These are phyloP conservation scores for Colletotrichum truncatum DNA, from an alignment of 2,329 filamentous ascomycete genomes.

Conservation along the genomic window DNA sequence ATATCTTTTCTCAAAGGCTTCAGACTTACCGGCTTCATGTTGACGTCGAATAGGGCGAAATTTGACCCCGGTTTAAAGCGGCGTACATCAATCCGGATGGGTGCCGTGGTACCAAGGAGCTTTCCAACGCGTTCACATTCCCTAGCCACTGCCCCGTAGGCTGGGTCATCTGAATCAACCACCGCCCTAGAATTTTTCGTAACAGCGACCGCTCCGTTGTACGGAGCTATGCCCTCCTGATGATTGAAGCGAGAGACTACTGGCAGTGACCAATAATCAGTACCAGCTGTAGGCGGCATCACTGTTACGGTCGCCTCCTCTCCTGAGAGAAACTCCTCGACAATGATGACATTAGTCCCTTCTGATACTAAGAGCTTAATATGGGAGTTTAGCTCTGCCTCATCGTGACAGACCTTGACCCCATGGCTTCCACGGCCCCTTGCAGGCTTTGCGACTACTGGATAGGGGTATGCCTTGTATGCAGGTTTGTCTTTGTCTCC, in stretches of 20 bases:
- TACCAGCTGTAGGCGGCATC: slow-evolving; percentile 52
- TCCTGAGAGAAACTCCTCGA: neutral
- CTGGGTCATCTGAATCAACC: slow-evolving; percentile 37
- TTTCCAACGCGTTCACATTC: slow-evolving; percentile 51
- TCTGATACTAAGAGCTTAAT: neutral
- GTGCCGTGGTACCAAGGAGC: slow-evolving; percentile 50
- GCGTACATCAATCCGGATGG: slow-evolving; percentile 56
- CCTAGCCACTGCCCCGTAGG: slow-evolving; percentile 41
- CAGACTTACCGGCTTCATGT: slow-evolving; percentile 58
- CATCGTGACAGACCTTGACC: neutral
- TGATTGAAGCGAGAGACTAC: slow-evolving; percentile 59
- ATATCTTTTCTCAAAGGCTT: rapidly evolving
- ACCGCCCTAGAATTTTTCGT: slow-evolving; percentile 54
- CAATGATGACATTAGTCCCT: neutral
- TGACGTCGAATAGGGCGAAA: slow-evolving; percentile 60
- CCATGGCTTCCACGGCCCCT: neutral
- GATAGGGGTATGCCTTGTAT: neutral
- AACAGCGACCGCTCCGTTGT: slow-evolving; percentile 57
- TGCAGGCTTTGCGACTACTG: neutral
- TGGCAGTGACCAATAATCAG: slow-evolving; percentile 47
- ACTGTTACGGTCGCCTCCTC: slow-evolving; percentile 35
- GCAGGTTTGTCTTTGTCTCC: neutral
- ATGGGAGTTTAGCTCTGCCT: neutral
- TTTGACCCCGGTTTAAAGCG: slow-evolving; percentile 42
- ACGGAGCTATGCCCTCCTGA: slow-evolving; percentile 54